Evolutionary conservation across 2,329 filamentous ascomycete genomes (phyloP).

Genomic region (Fusarium lateritium): DNA sequence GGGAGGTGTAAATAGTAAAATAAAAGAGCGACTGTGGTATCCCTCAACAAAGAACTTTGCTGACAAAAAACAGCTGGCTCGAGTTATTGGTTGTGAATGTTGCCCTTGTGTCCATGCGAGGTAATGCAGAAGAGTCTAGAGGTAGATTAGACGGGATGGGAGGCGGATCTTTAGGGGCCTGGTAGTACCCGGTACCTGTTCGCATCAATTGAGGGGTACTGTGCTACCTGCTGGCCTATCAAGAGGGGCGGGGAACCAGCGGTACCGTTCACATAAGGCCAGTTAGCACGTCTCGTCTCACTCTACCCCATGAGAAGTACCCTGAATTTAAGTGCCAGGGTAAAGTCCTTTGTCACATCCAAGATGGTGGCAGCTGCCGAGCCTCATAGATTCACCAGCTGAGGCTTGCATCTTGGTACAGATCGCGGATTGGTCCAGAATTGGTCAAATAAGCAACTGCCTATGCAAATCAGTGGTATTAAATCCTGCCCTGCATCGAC

Average conservation of each 20-base stretch:
- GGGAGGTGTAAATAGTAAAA: constrained; percentile 31
- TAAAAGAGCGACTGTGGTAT: constrained; percentile 24
- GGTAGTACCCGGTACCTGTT: constrained; percentile 10
- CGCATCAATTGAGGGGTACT: constrained; percentile 25
- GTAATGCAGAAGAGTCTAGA: constrained; percentile 36
- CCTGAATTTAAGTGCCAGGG: too few species aligned
- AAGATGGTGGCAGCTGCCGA: constrained; percentile 17
- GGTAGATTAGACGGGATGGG: constrained; percentile 8
- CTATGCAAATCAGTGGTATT: not conserved
- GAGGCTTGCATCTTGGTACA: not conserved
- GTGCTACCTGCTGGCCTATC: constrained; percentile 15
- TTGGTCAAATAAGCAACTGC: not conserved
- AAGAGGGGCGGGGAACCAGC: not conserved
- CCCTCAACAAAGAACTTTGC: constrained; percentile 31
- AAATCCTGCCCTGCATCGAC: constrained; percentile 1
- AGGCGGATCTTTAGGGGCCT: not conserved
- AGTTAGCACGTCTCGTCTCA: constrained; percentile 17
- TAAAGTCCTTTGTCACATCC: not conserved
- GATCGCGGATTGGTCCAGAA: constrained; percentile 11
- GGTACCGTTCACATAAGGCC: constrained; percentile 22
- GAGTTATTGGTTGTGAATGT: constrained; percentile 27
- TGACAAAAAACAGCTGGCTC: constrained; percentile 36
- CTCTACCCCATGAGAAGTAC: constrained; percentile 8
- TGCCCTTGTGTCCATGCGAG: constrained; percentile 37
- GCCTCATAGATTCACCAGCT: constrained; percentile 10